These are phyloP conservation scores for Fusarium sp. DNA, from an alignment of 2,329 filamentous ascomycete species.

Conservation along the genomic window DNA sequence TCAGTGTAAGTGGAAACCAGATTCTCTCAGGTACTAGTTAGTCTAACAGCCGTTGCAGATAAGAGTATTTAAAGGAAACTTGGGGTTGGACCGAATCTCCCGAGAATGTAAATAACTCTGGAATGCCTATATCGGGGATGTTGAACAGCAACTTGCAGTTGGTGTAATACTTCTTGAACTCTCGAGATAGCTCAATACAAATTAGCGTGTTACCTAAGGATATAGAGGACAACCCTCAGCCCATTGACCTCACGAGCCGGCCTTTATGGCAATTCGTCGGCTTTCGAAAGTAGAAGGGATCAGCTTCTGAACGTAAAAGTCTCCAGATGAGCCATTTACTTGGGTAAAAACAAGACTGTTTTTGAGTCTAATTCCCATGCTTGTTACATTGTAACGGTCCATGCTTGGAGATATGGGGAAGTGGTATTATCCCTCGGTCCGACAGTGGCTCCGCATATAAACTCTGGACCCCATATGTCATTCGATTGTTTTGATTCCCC, in stretches of 20 bases:
- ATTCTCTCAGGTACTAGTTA: accelerated
- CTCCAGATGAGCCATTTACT: not conserved
- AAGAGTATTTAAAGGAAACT: conserved; percentile 34
- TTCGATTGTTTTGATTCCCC: conserved; percentile 6
- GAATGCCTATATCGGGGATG: conserved; percentile 36
- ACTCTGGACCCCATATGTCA: not conserved
- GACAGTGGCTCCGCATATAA: conserved; percentile 5
- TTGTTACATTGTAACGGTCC: not conserved
- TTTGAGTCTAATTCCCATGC: not conserved
- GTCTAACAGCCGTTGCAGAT: conserved; percentile 18
- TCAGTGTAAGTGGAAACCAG: conserved; percentile 33
- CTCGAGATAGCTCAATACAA: not conserved
- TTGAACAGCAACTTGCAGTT: conserved; percentile 31
- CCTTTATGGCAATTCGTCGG: not conserved
- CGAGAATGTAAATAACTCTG: conserved; percentile 2
- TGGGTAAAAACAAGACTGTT: not conserved
- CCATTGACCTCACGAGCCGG: not conserved
- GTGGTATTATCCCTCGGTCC: conserved; percentile 2
- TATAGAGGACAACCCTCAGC: not conserved
- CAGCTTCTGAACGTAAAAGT: not conserved
- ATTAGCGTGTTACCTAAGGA: not conserved
- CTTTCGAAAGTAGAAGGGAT: no score
- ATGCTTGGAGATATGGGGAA: not conserved
- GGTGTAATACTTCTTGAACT: not conserved
- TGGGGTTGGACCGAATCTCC: conserved; percentile 40